A percentile compares a stretch with the other conserved stretches of the same genome.
phyloP scores from a whole-genome alignment of 2,329 filamentous ascomycete genomes.

The Exophiala viscosa region DNA sequence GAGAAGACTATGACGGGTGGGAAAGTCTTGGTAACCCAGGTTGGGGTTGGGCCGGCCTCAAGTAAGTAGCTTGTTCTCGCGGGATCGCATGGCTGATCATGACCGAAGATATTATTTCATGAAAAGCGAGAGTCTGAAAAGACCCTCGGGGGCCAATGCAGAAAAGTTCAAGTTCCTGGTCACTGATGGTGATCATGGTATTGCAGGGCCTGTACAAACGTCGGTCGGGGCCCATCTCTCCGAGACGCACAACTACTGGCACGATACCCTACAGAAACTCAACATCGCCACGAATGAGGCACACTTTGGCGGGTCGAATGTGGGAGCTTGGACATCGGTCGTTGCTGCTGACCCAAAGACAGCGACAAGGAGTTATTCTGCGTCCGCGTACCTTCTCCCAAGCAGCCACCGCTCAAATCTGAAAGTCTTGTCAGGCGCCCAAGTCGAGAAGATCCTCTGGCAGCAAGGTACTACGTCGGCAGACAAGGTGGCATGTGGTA shows the following conservation, averaged over 20 bases:
- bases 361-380: conserved; percentile 2
- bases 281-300: neutral
- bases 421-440: conserved; percentile 22
- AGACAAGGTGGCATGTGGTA: neutral
- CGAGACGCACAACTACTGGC: neutral
- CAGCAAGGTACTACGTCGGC: neutral
- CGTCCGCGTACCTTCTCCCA: neutral
- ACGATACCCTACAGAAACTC: neutral
- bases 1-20: conserved; percentile 47
- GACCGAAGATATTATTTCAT: neutral
- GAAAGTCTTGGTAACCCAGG: conserved; percentile 21
- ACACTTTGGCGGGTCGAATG: neutral
- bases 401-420: neutral
- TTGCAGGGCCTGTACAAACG: neutral
- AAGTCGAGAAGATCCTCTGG: conserved; percentile 19
- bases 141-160: neutral
- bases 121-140: neutral
- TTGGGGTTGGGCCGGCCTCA: neutral
- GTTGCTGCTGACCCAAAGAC: neutral
- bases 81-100: neutral
- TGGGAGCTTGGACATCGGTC: neutral
- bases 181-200: neutral
- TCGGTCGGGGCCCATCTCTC: neutral
- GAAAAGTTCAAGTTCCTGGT: neutral
- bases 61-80: neutral